phyloP scores from a whole-genome alignment of 371 early-diverging fungal species.

The Chytridium lagenaria region DNA sequence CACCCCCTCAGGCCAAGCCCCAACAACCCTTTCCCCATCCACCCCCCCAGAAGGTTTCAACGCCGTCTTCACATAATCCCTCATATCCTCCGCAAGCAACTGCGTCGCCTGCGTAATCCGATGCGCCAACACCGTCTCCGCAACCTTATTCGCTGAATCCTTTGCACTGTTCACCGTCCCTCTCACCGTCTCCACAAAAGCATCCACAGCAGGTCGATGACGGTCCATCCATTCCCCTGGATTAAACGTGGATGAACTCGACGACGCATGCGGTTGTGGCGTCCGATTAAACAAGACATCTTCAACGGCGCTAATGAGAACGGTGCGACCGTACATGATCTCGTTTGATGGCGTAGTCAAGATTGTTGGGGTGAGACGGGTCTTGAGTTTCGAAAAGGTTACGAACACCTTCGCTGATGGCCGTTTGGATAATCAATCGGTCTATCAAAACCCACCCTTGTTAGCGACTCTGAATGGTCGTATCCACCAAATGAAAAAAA shows the following conservation, averaged over 20 bases:
- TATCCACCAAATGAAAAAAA: neutral
- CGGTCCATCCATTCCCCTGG: neutral
- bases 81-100: slow-evolving; percentile 11
- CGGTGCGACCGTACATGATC: slow-evolving; percentile 7
- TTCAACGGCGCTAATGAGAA: slow-evolving; percentile 13
- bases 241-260: neutral
- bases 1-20: neutral
- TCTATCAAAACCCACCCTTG: neutral
- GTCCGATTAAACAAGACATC: slow-evolving; percentile 5
- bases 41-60: neutral
- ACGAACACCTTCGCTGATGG: slow-evolving; percentile 10
- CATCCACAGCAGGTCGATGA: neutral
- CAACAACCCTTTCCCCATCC: neutral
- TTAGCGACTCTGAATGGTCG: neutral
- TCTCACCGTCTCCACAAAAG: neutral
- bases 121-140: slow-evolving; percentile 1
- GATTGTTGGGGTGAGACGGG: neutral
- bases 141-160: neutral
- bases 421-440: slow-evolving; percentile 19
- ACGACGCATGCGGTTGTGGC: neutral
- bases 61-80: neutral
- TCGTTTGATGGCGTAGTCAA: slow-evolving; percentile 19
- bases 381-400: slow-evolving; percentile 5
- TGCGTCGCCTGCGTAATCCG: slow-evolving; percentile 12
- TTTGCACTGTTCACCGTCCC: neutral